These are phyloP conservation scores for Lophiotrema nucula DNA, from an alignment of 495 filamentous ascomycete species.

Conservation along the genomic window DNA sequence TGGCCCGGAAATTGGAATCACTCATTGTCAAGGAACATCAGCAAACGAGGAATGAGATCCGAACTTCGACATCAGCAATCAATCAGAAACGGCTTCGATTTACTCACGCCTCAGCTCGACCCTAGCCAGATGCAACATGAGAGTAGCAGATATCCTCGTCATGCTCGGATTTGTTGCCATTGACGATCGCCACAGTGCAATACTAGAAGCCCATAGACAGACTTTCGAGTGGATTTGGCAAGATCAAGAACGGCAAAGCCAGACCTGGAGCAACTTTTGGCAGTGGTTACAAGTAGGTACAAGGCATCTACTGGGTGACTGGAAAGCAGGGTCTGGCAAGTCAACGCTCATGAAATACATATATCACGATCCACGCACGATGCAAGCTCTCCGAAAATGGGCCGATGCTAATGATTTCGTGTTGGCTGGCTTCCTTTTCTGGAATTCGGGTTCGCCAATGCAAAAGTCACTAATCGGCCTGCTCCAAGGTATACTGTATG, in stretches of 20 bases:
- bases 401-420: neutral
- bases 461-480: conserved; percentile 10
- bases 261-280: conserved; percentile 3
- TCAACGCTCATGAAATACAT: conserved; percentile 12
- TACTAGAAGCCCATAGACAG: neutral
- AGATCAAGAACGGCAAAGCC: neutral
- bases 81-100: neutral
- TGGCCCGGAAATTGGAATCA: neutral
- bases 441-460: conserved; percentile 5
- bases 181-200: conserved; percentile 2
- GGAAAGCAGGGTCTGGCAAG: conserved; percentile 4
- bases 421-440: conserved; percentile 3
- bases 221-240: conserved; percentile 11
- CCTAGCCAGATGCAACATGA: neutral
- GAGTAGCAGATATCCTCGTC: conserved; percentile 3
- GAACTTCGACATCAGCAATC: conserved; percentile 10
- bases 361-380: neutral
- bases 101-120: neutral
- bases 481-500: conserved; percentile 5
- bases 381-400: neutral
- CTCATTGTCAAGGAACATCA: conserved; percentile 8
- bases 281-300: neutral
- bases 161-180: conserved; percentile 5
- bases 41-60: neutral
- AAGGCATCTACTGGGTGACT: neutral